Base-by-base conservation (phyloP, 495 filamentous ascomycete genomes). In the Penicillium manginii region DNA sequence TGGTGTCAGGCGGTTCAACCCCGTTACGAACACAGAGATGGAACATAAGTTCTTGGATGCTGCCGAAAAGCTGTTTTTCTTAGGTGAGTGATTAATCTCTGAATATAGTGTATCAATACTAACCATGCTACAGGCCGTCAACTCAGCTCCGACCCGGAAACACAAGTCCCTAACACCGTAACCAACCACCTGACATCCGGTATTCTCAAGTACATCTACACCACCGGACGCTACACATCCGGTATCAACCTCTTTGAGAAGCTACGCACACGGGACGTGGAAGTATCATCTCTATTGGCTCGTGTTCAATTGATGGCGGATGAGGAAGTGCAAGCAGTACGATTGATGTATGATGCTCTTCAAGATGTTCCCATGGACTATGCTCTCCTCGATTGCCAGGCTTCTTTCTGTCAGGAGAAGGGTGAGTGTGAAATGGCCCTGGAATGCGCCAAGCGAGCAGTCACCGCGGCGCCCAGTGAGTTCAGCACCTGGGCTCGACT, bases 171-270 rank as follows among this genome's bases (percentile, higher is more conserved):
- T 1, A 98, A 97, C 64, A 87, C 91, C 33, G 94, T 97, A 43
- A 93, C 91, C n/a, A 99, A 99, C 68, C 91, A 98, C 69, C 83
- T 98, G 29, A 92, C 92, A 2, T 83, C 90, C 29, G 96, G 94
- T 15, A 85, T 99, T 1, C 81, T 99, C n/a, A 90, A 90, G 67
- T 99, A 99, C 66, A 96, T 99, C 63, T 87, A 92, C 52, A 98
- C 94, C 0, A 98, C 96, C 8, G 96, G 94, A 10, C 86, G 94
- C 32, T 97, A 93, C 66, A 85, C 96, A 21, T 98, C 94, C 0
- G 94, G 93, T 10, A 96, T 98, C 71, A 99, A 99, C 59, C 83
- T 99, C 2, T 98, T 99, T 60, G 92, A 97, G 72, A 99, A 98
- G 72, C 82, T 98, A 49, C 88, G 96, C 31, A 88, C 89, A 22